Evolutionary conservation across 73 alveolate species (phyloP).

Genomic region (Symbiodinium natans): DNA sequence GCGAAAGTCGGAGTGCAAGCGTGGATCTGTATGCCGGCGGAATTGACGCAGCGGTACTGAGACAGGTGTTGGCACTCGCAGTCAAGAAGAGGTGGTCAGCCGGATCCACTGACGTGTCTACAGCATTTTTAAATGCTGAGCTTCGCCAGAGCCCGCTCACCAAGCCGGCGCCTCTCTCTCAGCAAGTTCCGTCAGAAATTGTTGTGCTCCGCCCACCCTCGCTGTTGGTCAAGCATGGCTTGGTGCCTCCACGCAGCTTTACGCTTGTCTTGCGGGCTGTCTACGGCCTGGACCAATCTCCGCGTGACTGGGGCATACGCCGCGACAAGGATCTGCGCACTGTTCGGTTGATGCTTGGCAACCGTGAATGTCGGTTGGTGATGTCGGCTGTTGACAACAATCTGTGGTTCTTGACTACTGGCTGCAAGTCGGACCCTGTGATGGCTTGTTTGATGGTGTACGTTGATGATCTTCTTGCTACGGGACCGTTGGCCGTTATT

Average conservation of each 20-base stretch:
- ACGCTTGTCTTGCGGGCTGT: not conserved
- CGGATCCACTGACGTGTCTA: not conserved
- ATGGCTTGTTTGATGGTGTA: not conserved
- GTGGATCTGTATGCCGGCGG: not conserved
- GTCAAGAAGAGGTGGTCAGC: not conserved
- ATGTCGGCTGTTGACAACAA: not conserved
- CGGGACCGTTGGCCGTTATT: not conserved
- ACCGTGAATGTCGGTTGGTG: not conserved
- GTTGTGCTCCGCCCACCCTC: not conserved
- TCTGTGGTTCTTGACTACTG: not conserved
- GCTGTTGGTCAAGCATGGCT: not conserved
- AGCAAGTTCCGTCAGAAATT: not conserved
- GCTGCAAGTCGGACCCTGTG: not conserved
- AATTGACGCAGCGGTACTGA: not conserved
- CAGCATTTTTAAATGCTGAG: not conserved
- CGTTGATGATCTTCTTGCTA: not conserved
- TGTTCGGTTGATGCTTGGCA: not conserved
- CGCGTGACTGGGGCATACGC: not conserved
- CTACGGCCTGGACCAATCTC: not conserved
- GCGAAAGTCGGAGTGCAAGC: not conserved
- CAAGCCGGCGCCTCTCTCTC: not conserved
- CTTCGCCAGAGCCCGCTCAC: not conserved
- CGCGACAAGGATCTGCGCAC: not conserved
- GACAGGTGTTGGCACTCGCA: not conserved
- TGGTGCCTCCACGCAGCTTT: not conserved